These are phyloP conservation scores for Pseudogymnoascus sp. DNA, from an alignment of 2,329 filamentous ascomycete species.

Conservation along the genomic window DNA sequence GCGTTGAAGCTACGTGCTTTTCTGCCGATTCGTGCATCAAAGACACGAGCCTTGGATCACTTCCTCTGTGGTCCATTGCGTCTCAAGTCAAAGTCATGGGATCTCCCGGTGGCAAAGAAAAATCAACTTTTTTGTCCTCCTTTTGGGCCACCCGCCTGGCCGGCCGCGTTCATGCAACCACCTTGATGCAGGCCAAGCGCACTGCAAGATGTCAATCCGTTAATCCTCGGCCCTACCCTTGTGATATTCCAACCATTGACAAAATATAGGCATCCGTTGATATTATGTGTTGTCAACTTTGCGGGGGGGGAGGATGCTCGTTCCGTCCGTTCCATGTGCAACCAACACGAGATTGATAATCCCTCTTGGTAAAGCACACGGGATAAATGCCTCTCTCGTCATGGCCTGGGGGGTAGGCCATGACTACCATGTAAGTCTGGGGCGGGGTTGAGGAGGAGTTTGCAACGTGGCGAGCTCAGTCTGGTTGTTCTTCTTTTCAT, in stretches of 20 bases:
- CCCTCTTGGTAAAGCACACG: constrained; percentile 6
- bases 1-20: not conserved
- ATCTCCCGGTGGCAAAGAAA: constrained; percentile 4
- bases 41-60: not conserved
- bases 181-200: not conserved
- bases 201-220: constrained; percentile 7
- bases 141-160: constrained; percentile 6
- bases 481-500: constrained; percentile 1
- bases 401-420: not conserved
- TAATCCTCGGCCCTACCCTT: constrained; percentile 6
- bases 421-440: not conserved
- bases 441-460: not conserved
- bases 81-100: not conserved
- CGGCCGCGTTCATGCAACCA: constrained; percentile 3
- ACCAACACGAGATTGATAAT: constrained; percentile 7
- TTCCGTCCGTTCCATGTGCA: constrained; percentile 3
- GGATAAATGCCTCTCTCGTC: constrained; percentile 1
- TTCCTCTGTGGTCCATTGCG: not conserved
- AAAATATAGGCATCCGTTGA: constrained; percentile 5
- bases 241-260: constrained; percentile 3
- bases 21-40: not conserved
- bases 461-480: constrained; percentile 5
- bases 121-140: constrained; percentile 2
- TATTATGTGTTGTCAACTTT: constrained; percentile 6
- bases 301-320: not conserved